Evolutionary conservation across 768 basidiomycete species (phyloP).

Genomic region (Macrolepiota fuliginosa): DNA sequence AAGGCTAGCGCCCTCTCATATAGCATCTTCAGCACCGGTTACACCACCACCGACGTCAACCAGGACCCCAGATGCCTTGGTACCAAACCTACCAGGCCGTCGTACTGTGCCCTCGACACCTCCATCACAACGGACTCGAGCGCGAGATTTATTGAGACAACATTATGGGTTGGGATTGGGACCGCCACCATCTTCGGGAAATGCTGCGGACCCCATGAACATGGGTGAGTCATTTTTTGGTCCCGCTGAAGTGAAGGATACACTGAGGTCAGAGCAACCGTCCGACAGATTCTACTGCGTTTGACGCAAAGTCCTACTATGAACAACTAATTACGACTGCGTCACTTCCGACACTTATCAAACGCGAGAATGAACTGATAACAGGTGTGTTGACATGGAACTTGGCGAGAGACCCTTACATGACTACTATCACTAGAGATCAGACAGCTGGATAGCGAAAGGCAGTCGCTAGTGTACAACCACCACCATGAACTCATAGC

Average conservation of each 20-base stretch:
- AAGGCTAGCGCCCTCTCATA: background rate
- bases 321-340: conserved; percentile 84
- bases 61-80: background rate
- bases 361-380: conserved; percentile 79
- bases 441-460: conserved; percentile 79
- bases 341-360: conserved; percentile 69
- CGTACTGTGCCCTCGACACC: conserved; percentile 6
- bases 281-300: conserved; percentile 68
- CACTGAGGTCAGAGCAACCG: background rate
- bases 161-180: conserved; percentile 87
- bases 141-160: conserved; percentile 76
- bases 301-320: conserved; percentile 83
- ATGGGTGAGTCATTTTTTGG: conserved; percentile 46
- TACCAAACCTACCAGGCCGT: background rate
- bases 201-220: conserved; percentile 75
- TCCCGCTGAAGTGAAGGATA: background rate
- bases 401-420: background rate
- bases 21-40: conserved; percentile 12
- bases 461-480: conserved; percentile 91
- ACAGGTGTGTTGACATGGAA: conserved; percentile 40
- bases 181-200: conserved; percentile 54
- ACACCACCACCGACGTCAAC: conserved; percentile 14
- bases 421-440: conserved; percentile 56
- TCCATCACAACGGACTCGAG: conserved; percentile 36
- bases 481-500: conserved; percentile 95